These are phyloP conservation scores for Wickerhamiella siamensis DNA, from an alignment of 805 yeast genomes.

Conservation along the genomic window DNA sequence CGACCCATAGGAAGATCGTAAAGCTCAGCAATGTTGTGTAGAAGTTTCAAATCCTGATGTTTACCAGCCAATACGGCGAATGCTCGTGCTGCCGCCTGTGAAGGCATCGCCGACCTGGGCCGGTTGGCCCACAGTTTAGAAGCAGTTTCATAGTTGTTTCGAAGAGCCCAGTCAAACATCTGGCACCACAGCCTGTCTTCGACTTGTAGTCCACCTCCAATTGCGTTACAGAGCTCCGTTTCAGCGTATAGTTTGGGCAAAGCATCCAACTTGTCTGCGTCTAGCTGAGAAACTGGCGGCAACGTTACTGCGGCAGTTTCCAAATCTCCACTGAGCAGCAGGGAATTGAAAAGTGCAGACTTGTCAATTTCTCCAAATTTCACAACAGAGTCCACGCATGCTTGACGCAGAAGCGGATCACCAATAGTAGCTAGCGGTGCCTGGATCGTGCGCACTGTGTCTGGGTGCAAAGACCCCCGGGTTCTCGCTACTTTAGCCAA, in stretches of 20 bases:
- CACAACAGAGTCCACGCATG: constrained; percentile 2
- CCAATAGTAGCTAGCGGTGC: constrained; percentile 3
- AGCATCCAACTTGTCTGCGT: neutral
- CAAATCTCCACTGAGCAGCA: neutral
- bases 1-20: constrained; percentile 5
- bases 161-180: neutral
- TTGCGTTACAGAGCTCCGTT: neutral
- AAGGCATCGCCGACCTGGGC: neutral
- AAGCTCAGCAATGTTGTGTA: constrained; percentile 1
- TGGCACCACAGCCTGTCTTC: neutral
- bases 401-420: constrained; percentile 8
- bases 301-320: neutral
- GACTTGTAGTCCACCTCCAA: neutral
- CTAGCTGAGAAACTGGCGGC: neutral
- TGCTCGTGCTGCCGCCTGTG: neutral
- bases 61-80: constrained; percentile 7
- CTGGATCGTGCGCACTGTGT: constrained; percentile 4
- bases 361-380: constrained; percentile 1
- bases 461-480: constrained; percentile 2
- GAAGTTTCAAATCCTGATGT: constrained; percentile 3
- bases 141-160: neutral
- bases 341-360: neutral
- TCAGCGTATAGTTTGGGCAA: neutral
- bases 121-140: neutral
- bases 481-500: constrained; percentile 1